Evolutionary conservation across 306 rosid genomes (phyloP).

Genomic region (Cucurbita maxima): DNA sequence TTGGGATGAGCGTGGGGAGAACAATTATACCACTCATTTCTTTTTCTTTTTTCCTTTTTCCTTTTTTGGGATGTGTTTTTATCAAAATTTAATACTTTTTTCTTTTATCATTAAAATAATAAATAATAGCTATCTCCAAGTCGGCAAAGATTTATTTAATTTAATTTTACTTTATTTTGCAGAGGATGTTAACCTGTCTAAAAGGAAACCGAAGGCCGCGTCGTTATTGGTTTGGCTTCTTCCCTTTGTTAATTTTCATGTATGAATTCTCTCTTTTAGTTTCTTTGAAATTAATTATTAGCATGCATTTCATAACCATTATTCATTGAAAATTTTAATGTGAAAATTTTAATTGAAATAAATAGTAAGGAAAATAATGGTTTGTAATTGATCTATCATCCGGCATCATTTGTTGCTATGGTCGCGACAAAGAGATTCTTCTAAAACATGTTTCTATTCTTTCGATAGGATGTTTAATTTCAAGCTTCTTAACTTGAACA

Average conservation of each 20-base stretch:
- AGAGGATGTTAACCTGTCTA: background rate
- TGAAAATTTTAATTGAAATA: no score
- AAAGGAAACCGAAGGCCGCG: background rate
- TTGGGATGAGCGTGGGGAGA: slow-evolving; percentile 2
- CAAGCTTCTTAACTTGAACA: no score
- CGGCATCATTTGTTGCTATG: background rate
- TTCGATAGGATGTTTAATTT: no score
- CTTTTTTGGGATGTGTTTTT: background rate
- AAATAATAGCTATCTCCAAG: background rate
- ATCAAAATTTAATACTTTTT: background rate
- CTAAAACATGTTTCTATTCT: background rate
- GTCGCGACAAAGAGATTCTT: background rate
- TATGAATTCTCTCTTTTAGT: background rate
- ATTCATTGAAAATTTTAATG: no score
- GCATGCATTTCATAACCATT: background rate
- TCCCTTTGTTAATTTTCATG: background rate
- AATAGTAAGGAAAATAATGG: background rate
- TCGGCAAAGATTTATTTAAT: background rate
- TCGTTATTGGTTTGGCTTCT: background rate
- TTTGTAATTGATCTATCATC: background rate
- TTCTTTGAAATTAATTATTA: background rate
- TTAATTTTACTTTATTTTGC: background rate
- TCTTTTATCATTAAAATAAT: background rate
- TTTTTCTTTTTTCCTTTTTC: background rate
- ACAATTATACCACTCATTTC: background rate